Evolutionary conservation across 2,329 filamentous ascomycete genomes (phyloP).

Genomic region (Aspergillus proliferans): DNA sequence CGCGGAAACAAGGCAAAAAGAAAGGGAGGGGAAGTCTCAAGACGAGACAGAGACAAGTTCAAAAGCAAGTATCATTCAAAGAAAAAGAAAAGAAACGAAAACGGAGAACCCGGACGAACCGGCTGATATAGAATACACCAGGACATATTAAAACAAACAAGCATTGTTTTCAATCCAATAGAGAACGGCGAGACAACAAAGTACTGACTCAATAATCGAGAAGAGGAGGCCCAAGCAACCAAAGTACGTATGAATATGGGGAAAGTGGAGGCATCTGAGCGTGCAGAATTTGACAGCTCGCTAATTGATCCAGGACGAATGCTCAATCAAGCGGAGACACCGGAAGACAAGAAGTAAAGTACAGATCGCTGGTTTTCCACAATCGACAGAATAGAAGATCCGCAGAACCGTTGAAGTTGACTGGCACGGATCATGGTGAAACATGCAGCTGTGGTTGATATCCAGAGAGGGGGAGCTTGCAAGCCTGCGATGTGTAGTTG

Average conservation of each 20-base stretch:
- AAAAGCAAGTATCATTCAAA: not conserved
- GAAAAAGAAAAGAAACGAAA: not conserved
- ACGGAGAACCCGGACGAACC: not conserved
- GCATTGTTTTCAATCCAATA: not conserved
- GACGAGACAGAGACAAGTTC: not conserved
- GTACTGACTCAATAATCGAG: not conserved
- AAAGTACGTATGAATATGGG: not conserved
- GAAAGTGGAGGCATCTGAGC: too few relatives aligned
- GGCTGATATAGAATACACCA: too few relatives aligned
- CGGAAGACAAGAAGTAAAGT: not conserved
- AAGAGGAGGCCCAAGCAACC: not conserved
- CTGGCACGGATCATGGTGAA: too few relatives aligned
- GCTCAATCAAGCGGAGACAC: not conserved
- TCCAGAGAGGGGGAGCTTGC: not conserved
- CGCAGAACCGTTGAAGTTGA: too few relatives aligned
- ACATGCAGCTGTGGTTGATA: not conserved
- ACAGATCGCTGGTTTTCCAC: not conserved
- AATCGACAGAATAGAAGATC: too few relatives aligned
- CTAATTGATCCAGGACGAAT: not conserved
- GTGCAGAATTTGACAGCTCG: not conserved
- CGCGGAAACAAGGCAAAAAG: not conserved
- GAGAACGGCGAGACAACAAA: not conserved
- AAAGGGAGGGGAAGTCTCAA: not conserved
- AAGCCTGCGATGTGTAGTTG: not conserved
- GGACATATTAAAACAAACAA: too few relatives aligned